Evolutionary conservation across 2,329 filamentous ascomycete genomes (phyloP).

Genomic region (Aureobasidium sp.): DNA sequence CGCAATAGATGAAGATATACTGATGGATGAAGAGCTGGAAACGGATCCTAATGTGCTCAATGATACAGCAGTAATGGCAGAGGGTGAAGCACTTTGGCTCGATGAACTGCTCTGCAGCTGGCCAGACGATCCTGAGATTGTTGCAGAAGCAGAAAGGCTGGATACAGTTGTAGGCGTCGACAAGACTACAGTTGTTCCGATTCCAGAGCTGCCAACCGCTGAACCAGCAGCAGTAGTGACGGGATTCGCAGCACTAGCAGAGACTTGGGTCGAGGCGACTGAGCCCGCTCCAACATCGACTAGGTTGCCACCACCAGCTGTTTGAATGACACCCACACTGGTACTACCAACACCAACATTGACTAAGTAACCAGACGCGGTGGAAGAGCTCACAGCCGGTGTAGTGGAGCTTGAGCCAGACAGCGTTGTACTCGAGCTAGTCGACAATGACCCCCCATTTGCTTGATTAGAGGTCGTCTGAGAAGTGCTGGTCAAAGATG

Average conservation of each 20-base stretch:
- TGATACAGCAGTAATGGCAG: background rate
- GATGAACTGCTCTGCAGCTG: background rate
- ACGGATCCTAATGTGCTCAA: background rate
- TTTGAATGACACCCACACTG: background rate
- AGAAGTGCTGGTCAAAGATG: background rate
- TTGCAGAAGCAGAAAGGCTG: background rate
- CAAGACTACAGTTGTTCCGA: background rate
- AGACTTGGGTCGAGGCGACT: background rate
- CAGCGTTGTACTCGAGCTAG: background rate
- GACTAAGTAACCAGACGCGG: background rate
- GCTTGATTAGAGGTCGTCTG: background rate
- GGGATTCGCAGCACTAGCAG: background rate
- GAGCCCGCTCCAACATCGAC: background rate
- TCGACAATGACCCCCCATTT: background rate
- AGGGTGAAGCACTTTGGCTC: background rate
- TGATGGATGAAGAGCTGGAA: background rate
- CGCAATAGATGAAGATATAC: background rate
- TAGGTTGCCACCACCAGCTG: constrained; percentile 4
- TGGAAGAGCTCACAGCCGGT: background rate
- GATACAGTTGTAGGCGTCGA: background rate
- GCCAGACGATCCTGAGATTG: background rate
- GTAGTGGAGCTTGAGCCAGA: background rate
- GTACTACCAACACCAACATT: background rate
- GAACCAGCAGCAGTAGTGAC: background rate
- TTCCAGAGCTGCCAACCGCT: background rate